Evolutionary conservation across 495 filamentous ascomycete species (phyloP), one percentile per base, ranked within the genome.

Genomic region (Podospora comata): DNA sequence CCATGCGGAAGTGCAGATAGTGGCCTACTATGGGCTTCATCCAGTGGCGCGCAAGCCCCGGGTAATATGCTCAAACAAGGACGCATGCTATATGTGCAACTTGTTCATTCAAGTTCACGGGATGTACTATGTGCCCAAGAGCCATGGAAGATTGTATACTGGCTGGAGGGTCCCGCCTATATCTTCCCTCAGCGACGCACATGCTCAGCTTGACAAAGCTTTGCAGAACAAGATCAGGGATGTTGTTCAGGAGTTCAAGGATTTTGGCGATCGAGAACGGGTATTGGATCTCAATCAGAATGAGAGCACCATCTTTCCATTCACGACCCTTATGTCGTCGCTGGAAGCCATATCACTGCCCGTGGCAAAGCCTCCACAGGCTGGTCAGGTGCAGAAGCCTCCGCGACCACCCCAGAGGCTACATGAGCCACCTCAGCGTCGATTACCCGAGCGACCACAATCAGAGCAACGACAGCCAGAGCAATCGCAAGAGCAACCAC

Each of bases 1-100:
- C 27, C 82, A 85, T 67, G 83, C 84, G 34, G 82, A 85, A 72
- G 79, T 85, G 11, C 82, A 84, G 64, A 76, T 85, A 44, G 67
- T 84, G 16, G 78, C 76, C 27, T 74, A 82, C 69, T 82, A 75
- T 67, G 76, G 83, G 62, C 70, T 76, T 0, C 20, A 74, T 5
- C 67, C 74, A 1, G 20, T 58, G 7, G 27, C 64, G 2, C 67
- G 65, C 5, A 70, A 65, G 19, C 83, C 83, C 28, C 79, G 82
- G 58, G 79, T 85, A 30, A 79, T 86, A 28, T 79, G 77, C 66
- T 83, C 82, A 6, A 82, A 77, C 74, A 86, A 85, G 64, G 77
- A 80, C 44, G 81, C 82, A 5, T 85, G 82, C 68, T 86, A 81
- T 72, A 78, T 85, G 0, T 85, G 82, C 67, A 81, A 83, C 58